Evolutionary conservation across 2,329 filamentous ascomycete species (phyloP).

Genomic region (Pseudogymnoascus sp.): DNA sequence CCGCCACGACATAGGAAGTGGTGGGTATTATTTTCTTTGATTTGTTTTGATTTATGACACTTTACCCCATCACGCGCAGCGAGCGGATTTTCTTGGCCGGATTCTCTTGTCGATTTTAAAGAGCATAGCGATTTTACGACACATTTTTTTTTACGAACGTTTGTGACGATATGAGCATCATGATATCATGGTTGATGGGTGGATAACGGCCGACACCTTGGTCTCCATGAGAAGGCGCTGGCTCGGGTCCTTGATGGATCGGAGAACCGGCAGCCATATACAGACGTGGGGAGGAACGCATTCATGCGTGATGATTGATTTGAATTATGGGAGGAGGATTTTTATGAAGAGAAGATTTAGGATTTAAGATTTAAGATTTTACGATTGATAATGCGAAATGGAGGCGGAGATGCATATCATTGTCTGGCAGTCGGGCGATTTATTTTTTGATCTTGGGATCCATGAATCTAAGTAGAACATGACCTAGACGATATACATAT

Average conservation of each 20-base stretch:
- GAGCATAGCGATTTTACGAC: slow-evolving; percentile 11
- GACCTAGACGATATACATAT: slow-evolving; percentile 3
- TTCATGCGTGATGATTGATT: background rate
- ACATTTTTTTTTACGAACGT: slow-evolving; percentile 7
- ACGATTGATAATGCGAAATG: slow-evolving; percentile 5
- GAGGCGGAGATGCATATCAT: background rate
- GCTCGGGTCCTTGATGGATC: slow-evolving; percentile 6
- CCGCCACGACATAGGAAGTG: slow-evolving; percentile 20
- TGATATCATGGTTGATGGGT: slow-evolving; percentile 9
- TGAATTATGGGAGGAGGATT: slow-evolving; percentile 5
- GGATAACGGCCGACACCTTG: slow-evolving; percentile 9
- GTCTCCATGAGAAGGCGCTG: background rate
- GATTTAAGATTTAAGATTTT: slow-evolving; percentile 6
- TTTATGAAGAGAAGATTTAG: slow-evolving; percentile 6
- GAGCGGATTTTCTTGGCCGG: background rate
- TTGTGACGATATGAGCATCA: slow-evolving; percentile 11
- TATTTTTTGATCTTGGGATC: background rate
- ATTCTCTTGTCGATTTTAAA: slow-evolving; percentile 5
- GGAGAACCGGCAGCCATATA: background rate
- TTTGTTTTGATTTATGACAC: slow-evolving; percentile 16
- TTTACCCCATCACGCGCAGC: slow-evolving; percentile 32
- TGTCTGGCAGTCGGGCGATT: background rate
- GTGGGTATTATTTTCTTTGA: slow-evolving; percentile 12
- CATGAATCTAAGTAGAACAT: slow-evolving; percentile 5
- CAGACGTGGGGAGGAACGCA: slow-evolving; percentile 9